These are phyloP conservation scores for Aristolochia californica DNA, from an alignment of 164 flowering plant species.

Conservation along the genomic window DNA sequence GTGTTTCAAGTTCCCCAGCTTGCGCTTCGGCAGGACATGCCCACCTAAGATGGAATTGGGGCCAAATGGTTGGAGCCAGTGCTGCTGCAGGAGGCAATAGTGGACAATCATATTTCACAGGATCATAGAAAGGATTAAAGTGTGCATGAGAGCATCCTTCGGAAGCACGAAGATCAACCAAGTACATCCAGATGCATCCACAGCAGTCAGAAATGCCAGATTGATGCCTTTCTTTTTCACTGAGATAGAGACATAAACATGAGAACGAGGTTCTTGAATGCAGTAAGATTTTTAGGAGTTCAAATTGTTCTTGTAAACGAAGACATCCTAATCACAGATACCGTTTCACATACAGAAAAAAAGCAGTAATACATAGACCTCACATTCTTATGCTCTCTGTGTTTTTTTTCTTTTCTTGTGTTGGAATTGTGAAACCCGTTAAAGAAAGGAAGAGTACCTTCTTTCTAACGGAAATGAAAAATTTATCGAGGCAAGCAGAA, in stretches of 20 bases:
- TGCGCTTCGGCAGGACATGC: conserved; percentile 87
- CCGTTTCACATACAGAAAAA: no score
- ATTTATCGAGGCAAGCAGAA: no score
- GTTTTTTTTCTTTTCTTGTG: no score
- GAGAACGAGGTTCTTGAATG: no score
- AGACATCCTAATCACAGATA: no score
- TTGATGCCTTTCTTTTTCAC: conserved; percentile 91
- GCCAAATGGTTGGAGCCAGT: conserved; percentile 95
- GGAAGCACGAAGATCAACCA: conserved; percentile 61
- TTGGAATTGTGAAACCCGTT: no score
- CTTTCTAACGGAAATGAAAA: no score
- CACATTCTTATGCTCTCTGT: no score
- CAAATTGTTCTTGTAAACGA: no score
- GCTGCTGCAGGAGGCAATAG: conserved; percentile 94
- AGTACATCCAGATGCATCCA: conserved; percentile 87
- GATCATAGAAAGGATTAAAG: conserved; percentile 76
- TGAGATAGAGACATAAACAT: conserved; percentile 11
- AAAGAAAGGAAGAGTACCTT: no score
- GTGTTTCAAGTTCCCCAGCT: conserved; percentile 67
- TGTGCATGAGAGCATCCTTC: conserved; percentile 70
- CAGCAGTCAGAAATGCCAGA: conserved; percentile 54
- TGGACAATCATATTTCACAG: conserved; percentile 50
- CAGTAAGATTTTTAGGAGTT: no score
- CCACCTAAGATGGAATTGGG: conserved; percentile 96
- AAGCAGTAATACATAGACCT: no score